A percentile compares a stretch with the other conserved stretches of the same genome.
phyloP scores from a whole-genome alignment of 805 yeast species.

The Zygosaccharomyces kombuchaensis region DNA sequence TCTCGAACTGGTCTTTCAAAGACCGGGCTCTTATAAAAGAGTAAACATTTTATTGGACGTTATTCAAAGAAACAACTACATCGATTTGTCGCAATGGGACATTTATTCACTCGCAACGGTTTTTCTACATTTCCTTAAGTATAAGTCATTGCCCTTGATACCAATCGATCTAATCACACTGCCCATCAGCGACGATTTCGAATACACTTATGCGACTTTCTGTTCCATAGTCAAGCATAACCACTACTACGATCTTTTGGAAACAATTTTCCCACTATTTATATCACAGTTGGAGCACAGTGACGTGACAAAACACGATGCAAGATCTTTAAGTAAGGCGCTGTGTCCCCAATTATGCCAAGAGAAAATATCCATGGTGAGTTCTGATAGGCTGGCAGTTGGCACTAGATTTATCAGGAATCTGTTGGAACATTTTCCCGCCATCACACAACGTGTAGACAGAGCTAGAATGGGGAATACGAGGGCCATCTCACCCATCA shows the following conservation, averaged over 20 bases:
- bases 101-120: slow-evolving; percentile 43
- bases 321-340: slow-evolving; percentile 38
- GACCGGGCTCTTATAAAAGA: slow-evolving; percentile 50
- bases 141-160: slow-evolving; percentile 51
- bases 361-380: slow-evolving; percentile 40
- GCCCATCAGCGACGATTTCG: slow-evolving; percentile 50
- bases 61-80: slow-evolving; percentile 50
- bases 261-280: slow-evolving; percentile 45
- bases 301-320: slow-evolving; percentile 41
- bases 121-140: slow-evolving; percentile 44
- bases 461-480: slow-evolving; percentile 11
- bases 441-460: slow-evolving; percentile 24
- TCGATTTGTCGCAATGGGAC: slow-evolving; percentile 65
- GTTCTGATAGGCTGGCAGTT: slow-evolving; percentile 45
- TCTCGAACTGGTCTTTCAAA: slow-evolving; percentile 48
- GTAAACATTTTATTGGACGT: slow-evolving; percentile 44
- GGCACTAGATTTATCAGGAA: slow-evolving; percentile 53
- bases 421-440: slow-evolving; percentile 48
- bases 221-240: slow-evolving; percentile 34
- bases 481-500: slow-evolving; percentile 7
- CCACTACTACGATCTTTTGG: slow-evolving; percentile 33
- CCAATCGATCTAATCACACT: slow-evolving; percentile 45
- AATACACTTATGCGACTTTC: slow-evolving; percentile 41
- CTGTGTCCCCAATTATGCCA: slow-evolving; percentile 56
- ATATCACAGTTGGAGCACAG: slow-evolving; percentile 38